These are phyloP conservation scores for Xylariales sp. DNA, from an alignment of 2,329 filamentous ascomycete genomes.

Conservation along the genomic window DNA sequence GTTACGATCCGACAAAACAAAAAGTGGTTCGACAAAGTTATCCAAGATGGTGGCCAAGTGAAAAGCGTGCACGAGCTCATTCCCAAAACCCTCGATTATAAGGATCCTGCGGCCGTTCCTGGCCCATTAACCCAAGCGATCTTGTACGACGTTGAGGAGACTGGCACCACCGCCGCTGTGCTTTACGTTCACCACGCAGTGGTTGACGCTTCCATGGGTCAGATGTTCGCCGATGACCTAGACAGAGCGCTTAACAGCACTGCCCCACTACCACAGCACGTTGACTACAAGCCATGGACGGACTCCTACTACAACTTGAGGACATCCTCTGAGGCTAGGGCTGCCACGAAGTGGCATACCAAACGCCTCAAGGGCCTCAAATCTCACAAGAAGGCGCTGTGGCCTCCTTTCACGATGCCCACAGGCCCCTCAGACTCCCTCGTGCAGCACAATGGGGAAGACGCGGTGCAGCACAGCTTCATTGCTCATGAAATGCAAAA, in stretches of 20 bases:
- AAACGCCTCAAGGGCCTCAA: conserved; percentile 2
- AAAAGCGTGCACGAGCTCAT: conserved; percentile 2
- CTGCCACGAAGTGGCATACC: conserved; percentile 10
- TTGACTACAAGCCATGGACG: conserved; percentile 14
- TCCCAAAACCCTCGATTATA: conserved; percentile 1
- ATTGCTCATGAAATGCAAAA: conserved; percentile 8
- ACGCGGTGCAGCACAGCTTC: conserved; percentile 10
- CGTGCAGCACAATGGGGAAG: conserved; percentile 3
- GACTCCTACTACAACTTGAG: conserved; percentile 12
- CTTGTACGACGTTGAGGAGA: conserved; percentile 6
- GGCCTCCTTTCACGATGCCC: conserved; percentile 5
- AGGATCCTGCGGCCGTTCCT: background rate
- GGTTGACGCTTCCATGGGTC: conserved; percentile 1
- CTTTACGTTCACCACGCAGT: conserved; percentile 4
- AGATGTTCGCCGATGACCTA: conserved; percentile 2
- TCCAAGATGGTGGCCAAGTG: conserved; percentile 1
- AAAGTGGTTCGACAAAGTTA: conserved; percentile 3
- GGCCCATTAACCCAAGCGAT: background rate
- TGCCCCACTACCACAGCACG: conserved; percentile 8
- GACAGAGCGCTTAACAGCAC: background rate
- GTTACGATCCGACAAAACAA: conserved; percentile 4
- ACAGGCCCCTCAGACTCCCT: conserved; percentile 2
- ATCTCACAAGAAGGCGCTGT: conserved; percentile 1
- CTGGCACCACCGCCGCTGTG: conserved; percentile 1
- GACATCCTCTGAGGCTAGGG: conserved; percentile 8